A percentile compares a stretch with the other conserved stretches of the same genome.
These are phyloP conservation scores for Raddia distichophylla DNA, from an alignment of 176 grass and related monocot species.

Conservation along the genomic window DNA sequence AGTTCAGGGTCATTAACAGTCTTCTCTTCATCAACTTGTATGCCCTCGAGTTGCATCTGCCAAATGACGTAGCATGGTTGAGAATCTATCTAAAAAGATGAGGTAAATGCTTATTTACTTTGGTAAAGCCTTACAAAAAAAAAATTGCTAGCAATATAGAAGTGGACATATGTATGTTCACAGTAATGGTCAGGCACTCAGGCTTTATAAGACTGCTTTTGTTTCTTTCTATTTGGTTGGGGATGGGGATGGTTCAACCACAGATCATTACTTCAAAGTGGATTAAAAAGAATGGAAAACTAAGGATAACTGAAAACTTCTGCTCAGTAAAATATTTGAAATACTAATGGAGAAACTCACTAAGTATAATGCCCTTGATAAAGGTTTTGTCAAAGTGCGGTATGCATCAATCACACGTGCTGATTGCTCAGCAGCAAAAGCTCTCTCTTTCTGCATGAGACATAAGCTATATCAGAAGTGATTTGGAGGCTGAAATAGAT, in stretches of 20 bases:
- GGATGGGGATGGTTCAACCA: background rate
- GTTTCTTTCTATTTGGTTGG: background rate
- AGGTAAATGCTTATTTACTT: background rate
- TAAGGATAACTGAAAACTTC: background rate
- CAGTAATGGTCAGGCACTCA: background rate
- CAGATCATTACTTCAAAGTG: background rate
- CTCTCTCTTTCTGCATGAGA: conserved; percentile 69
- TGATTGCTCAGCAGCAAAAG: conserved; percentile 83
- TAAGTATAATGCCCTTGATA: conserved; percentile 83
- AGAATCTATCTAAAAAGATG: background rate
- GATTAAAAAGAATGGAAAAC: background rate
- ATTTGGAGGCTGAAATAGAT: background rate
- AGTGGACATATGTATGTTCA: background rate
- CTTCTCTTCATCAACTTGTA: conserved; percentile 90
- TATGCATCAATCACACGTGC: conserved; percentile 87
- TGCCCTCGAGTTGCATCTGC: conserved; percentile 75
- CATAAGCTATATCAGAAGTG: conserved; percentile 30
- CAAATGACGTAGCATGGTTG: conserved; percentile 18
- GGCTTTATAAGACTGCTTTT: background rate
- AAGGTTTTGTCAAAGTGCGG: conserved; percentile 67
- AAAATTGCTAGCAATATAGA: background rate
- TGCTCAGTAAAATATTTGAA: background rate
- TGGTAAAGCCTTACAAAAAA: background rate
- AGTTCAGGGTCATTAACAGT: conserved; percentile 72
- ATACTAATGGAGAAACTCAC: conserved; percentile 48